Evolutionary conservation across 768 basidiomycete genomes (phyloP).

Genomic region (Macrolepiota dolichaula): DNA sequence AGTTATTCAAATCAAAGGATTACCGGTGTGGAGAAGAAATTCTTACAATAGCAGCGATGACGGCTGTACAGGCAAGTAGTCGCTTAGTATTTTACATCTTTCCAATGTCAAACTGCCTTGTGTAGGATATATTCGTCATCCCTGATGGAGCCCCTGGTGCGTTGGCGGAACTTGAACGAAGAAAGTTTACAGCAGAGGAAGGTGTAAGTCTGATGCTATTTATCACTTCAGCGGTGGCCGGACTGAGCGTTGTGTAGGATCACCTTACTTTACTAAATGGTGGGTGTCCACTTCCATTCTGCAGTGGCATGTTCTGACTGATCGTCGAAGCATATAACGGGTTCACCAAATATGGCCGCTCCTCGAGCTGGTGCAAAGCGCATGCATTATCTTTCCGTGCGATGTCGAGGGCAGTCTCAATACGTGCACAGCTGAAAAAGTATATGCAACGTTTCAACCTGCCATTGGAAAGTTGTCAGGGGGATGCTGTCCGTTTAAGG

Average conservation of each 20-base stretch:
- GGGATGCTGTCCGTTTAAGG: slow-evolving; percentile 79
- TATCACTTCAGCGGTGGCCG: not conserved
- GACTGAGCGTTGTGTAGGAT: slow-evolving; percentile 49
- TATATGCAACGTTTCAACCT: slow-evolving; percentile 90
- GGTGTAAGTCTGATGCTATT: slow-evolving; percentile 53
- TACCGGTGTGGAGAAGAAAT: slow-evolving; percentile 94
- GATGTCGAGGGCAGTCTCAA: slow-evolving; percentile 90
- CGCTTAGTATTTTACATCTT: not conserved
- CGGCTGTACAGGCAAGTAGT: slow-evolving; percentile 70
- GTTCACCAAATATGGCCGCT: slow-evolving; percentile 77
- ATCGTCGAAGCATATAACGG: slow-evolving; percentile 88
- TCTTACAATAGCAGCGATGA: slow-evolving; percentile 95
- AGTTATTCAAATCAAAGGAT: slow-evolving; percentile 86
- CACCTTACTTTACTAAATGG: slow-evolving; percentile 94
- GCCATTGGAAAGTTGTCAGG: slow-evolving; percentile 82
- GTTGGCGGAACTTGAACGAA: slow-evolving; percentile 83
- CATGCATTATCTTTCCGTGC: slow-evolving; percentile 94
- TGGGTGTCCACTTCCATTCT: slow-evolving; percentile 23
- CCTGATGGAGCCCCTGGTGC: slow-evolving; percentile 84
- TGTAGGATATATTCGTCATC: slow-evolving; percentile 85
- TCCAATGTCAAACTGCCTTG: not conserved
- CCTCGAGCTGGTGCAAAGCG: slow-evolving; percentile 89
- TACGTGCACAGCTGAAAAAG: slow-evolving; percentile 91
- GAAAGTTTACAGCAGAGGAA: slow-evolving; percentile 98
- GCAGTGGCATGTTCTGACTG: not conserved